These are phyloP conservation scores for Euphrasia arctica DNA, from an alignment of 305 asterid species.

Conservation along the genomic window DNA sequence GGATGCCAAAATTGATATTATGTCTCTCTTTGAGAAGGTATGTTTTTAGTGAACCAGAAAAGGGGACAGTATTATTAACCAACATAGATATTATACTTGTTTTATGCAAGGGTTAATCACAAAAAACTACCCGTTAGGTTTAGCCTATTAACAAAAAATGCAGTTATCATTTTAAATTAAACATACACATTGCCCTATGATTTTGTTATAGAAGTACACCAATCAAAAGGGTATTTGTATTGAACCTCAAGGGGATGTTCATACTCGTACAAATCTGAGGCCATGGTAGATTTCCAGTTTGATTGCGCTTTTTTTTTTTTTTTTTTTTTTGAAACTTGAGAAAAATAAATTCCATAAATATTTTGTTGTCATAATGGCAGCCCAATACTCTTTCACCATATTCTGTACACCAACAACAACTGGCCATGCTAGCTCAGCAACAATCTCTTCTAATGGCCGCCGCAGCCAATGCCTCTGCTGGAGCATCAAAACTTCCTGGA, in stretches of 20 bases:
- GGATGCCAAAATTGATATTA: slow-evolving; percentile 81
- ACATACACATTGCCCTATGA: too few species aligned
- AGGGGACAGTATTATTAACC: too few species aligned
- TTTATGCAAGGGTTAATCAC: too few species aligned
- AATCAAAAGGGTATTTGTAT: too few species aligned
- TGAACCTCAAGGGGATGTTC: too few species aligned
- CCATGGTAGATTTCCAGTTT: slow-evolving; percentile 16
- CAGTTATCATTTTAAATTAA: too few species aligned
- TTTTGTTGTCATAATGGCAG: slow-evolving; percentile 39
- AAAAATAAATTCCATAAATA: slow-evolving; percentile 1
- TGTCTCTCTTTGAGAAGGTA: slow-evolving; percentile 99
- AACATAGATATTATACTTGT: too few species aligned
- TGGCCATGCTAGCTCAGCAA: slow-evolving; percentile 95
- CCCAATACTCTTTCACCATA: slow-evolving; percentile 80
- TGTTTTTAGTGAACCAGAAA: background rate
- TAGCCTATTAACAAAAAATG: too few species aligned
- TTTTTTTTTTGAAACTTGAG: too few species aligned
- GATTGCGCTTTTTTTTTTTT: background rate
- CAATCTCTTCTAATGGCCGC: slow-evolving; percentile 90
- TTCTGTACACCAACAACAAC: slow-evolving; percentile 86
- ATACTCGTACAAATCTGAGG: background rate
- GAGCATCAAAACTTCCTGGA: slow-evolving; percentile 37
- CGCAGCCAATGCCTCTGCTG: slow-evolving; percentile 52
- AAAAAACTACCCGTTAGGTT: too few species aligned
- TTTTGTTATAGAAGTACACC: too few species aligned